Evolutionary conservation across 805 yeast genomes (phyloP), one percentile per base, ranked within the genome.

Genomic region (Ogataea nitratoaversa): DNA sequence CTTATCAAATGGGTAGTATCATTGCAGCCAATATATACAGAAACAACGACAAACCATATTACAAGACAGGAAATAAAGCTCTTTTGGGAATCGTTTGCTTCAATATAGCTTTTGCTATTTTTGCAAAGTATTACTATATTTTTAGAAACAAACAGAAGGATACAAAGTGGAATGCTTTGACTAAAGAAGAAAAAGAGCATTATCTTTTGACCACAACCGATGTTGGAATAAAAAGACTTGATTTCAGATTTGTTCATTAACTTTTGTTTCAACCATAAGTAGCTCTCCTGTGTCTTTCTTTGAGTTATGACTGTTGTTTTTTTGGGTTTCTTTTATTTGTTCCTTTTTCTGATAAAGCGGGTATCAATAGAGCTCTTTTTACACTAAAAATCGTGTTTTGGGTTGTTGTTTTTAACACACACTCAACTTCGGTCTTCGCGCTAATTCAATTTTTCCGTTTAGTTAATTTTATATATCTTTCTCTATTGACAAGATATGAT

Each of bases 141-240:
- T 44, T 41, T 49, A 48, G 57, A 43, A 58, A 58, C 39, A 45
- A 43, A 33, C 48, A 51, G 32, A 69, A 71, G 32, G 74, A 65
- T 2, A 43, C 43, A 37, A 51, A 50, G 17, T 81, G 86, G 87
- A 59, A 63, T 25, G 52, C 54, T 1, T 41, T 76, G 69, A 56
- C 72, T 1, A 46, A 42, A 3, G 77, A 73, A 24, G 76, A 79
- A 53, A 69, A 69, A 47, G 64, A 57, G 4, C 54, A 64, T 1
- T 80, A 81, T 53, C 46, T 66, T n/a, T 44, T 40, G n/a, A 62
- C 55, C 9, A 68, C 82, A 3, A 62, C 52, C 0, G 82, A 78
- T 46, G 63, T 60, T 36, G 86, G 85, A 3, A 74, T 70, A 54
- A 71, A 71, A 56, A 62, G 86, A 17, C 59, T 81, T 29, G 84